Evolutionary conservation across 2,329 filamentous ascomycete genomes (phyloP).

Genomic region (Cladophialophora psammophila): DNA sequence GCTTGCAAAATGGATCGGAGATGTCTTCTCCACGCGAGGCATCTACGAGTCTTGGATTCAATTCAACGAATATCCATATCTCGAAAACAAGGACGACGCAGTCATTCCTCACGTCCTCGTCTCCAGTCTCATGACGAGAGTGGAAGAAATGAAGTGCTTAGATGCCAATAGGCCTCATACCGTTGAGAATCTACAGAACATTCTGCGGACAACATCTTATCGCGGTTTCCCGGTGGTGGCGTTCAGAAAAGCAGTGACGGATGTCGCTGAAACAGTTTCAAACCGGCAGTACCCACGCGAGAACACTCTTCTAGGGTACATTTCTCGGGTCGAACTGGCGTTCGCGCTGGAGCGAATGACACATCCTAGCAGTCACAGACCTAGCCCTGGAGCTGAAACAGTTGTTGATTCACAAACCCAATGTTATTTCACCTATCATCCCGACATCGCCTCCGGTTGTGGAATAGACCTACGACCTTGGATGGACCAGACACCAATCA

Average conservation of each 20-base stretch:
- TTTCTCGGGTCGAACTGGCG: constrained; percentile 85
- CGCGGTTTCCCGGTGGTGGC: constrained; percentile 88
- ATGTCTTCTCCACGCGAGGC: constrained; percentile 88
- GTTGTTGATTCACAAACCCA: constrained; percentile 44
- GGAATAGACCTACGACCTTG: constrained; percentile 90
- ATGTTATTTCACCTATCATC: constrained; percentile 85
- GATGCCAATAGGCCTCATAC: constrained; percentile 83
- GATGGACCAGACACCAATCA: constrained; percentile 99
- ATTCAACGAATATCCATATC: constrained; percentile 92
- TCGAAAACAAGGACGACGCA: constrained; percentile 86
- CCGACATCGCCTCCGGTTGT: constrained; percentile 76
- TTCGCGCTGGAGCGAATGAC: constrained; percentile 71
- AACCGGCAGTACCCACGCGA: constrained; percentile 19
- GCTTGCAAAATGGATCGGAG: constrained; percentile 97
- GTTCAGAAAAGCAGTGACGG: constrained; percentile 15
- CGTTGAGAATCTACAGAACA: constrained; percentile 72
- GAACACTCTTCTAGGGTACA: constrained; percentile 87
- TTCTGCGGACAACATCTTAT: constrained; percentile 77
- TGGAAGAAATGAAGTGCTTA: constrained; percentile 88
- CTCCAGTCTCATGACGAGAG: constrained; percentile 88
- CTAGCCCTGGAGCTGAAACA: constrained; percentile 54
- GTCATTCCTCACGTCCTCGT: constrained; percentile 82
- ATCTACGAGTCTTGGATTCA: constrained; percentile 99
- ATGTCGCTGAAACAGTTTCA: constrained; percentile 16
- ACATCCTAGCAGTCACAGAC: constrained; percentile 58